Base-by-base conservation (phyloP, 257 asterid genomes). In the Lycium ferocissimum region DNA sequence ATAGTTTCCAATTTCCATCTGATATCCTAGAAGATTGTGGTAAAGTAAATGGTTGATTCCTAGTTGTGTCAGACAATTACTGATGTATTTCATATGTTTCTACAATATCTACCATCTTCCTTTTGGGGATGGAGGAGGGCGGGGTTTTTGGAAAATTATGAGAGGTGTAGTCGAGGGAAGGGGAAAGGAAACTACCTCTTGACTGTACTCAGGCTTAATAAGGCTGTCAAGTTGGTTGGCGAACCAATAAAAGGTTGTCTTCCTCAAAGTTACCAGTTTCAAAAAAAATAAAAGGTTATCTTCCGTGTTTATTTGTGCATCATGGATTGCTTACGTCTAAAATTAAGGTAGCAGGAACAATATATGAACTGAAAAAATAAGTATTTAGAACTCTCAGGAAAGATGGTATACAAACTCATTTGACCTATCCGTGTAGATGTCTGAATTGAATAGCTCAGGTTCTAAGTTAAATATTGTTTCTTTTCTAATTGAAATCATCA, bases 381-480 rank as follows among this genome's bases (percentile, higher is more conserved):
- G 63, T 76, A 56, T 20, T 43, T 76, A 51, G 47, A 51, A 15
- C 26, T 26, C 63, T 14, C 63, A 49, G 5, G 26, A 14, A 22
- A 76, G 26, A 26, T 76, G 62, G 47, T 71, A 43, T 71, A 43
- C 79, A 71, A 71, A 17, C 56, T 43, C 17, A 43, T 71, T 57
- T 40, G 37, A 71, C 37, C 79, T n/a, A 43, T 71, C 26, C 0
- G 9, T 43, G 0, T 71, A 71, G 57, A 43, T 71, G 56, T 40
- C 79, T 71, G 12, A 26, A 56, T 76, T 22, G 59, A 51, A 76
- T 51, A 13, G 9, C 15, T 22, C 22, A 3, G 62, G 6, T 51
- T 76, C 2, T 49, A 51, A 76, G 45, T 53, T 76, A 17, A 20
- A 12, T 51, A 49, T 12, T 49, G 22, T 14, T 26, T 51, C 22